Evolutionary conservation across 306 rosid species (phyloP), one percentile per base, ranked within the genome.

Genomic region (Trifolium subterraneum): DNA sequence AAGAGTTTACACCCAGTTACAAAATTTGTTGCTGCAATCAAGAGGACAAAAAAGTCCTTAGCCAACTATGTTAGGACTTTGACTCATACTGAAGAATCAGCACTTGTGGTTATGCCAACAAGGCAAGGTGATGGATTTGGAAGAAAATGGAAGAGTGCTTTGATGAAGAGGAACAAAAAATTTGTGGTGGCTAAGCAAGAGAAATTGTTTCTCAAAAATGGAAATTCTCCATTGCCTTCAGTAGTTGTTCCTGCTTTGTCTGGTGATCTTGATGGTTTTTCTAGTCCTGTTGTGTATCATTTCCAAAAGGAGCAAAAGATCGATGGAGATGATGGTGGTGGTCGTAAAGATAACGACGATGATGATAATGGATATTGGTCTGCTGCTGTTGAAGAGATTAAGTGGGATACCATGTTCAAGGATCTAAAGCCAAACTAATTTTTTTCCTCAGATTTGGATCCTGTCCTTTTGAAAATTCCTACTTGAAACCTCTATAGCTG

Each of bases 391-490:
- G 91, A 91, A 86, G 92, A 89, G 78, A 87, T 93, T 82, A 91
- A 89, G 88, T 91, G 97, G 97, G 96, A 89, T 82, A 65, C 94
- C 18, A 76, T 93, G 98, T 93, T 93, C 68, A 92, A 91, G 65
- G 89, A 93, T 82, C 88, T 93, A 73, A 89, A 86, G 88, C 97
- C 97, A 69, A 93, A 94, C 58, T 93, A 74, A 86, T 16, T 61
- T 60, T 15, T 16, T 61, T 60, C 8, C 3, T 12, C 5, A 4
- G 19, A 58, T 58, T 54, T 54, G 60, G 31, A 20, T 54, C 31
- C 14, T 52, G 14, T 52, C 29, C 14, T 19, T 10, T 44, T n/a
- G 13, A 44, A 44, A 4, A 44, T 7, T 12, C 6, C 16, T 44
- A 44, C 16, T 1, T 58, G 8, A 16, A 12, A 13, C 35, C 8